phyloP scores from a whole-genome alignment of 1,139 yeast species.

The Blastobotrys serpentis region DNA sequence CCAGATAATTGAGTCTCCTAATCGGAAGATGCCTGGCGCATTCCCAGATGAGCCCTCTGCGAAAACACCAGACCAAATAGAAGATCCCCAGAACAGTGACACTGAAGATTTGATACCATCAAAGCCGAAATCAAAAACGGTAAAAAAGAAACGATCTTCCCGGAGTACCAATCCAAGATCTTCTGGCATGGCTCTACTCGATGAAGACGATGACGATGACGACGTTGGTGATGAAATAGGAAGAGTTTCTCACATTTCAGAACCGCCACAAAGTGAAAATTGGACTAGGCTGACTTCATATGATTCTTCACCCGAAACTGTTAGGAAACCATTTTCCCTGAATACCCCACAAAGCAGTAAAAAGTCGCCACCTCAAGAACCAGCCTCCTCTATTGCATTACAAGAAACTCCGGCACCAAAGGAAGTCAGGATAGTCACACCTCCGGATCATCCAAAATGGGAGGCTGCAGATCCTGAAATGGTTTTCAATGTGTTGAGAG shows the following conservation, averaged over 20 bases:
- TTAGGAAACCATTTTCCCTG: conserved; percentile 13
- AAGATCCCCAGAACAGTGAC: background rate
- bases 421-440: conserved; percentile 17
- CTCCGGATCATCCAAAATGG: conserved; percentile 27
- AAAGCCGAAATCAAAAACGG: background rate
- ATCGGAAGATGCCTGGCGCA: conserved; percentile 16
- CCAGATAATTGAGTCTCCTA: background rate
- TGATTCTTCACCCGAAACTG: conserved; percentile 11
- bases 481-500: conserved; percentile 36
- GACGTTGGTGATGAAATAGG: conserved; percentile 7
- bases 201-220: conserved; percentile 9
- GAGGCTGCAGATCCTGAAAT: conserved; percentile 32
- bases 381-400: background rate
- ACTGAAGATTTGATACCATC: conserved; percentile 2
- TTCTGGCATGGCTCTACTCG: conserved; percentile 7
- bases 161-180: background rate
- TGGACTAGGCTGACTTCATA: conserved; percentile 14
- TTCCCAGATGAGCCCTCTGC: conserved; percentile 11
- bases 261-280: conserved; percentile 14
- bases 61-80: background rate
- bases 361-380: conserved; percentile 1
- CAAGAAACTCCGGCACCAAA: conserved; percentile 12
- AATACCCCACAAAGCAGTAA: conserved; percentile 8
- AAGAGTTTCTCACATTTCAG: conserved; percentile 12
- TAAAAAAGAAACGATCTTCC: conserved; percentile 3